Base-by-base conservation (phyloP, 441 rosid genomes). In the Aquilaria agallochum region DNA sequence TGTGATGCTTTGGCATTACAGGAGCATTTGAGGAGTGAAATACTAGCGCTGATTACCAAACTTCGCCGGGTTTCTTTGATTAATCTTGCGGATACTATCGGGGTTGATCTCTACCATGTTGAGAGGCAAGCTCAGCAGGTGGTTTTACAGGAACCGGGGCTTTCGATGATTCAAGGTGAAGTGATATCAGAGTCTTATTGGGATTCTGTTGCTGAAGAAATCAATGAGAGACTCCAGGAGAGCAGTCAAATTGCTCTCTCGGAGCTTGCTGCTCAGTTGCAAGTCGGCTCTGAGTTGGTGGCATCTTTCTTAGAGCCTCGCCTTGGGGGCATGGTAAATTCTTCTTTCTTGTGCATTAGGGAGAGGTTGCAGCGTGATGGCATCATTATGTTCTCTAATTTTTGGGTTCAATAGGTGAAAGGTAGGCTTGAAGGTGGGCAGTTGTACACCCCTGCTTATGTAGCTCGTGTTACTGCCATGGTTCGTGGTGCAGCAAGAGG, bases 351-450 rank as follows among this genome's bases (percentile, higher is more conserved):
- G 11, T 9, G 3, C 50, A n/a, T 55, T 46, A 56, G 11, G 49
- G 51, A 33, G 33, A 40, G 45, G 9, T 40, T 40, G 45, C 45
- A 5, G 10, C 45, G 7, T 40, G 48, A 1, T 40, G 45, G n/a
- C 20, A 62, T 47, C 13, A 52, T 32, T 64, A 70, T 55, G 52
- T 9, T 54, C 4, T 66, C 50, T 69, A 55, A 3, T 53, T 3
- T 63, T 12, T 52, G 36, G 48, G 20, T 44, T 11, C 68, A 55
- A 47, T 68, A 94, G 99, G 96, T 94, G 75, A 82, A 86, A 80
- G 99, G 97, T 72, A 87, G 95, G 86, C 96, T 91, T 77, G 96
- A 94, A 86, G 94, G 99, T 66, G 99, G 97, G 55, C 99, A 91
- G 48, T 69, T 94, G 67, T 94, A 91, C 67, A 94, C 97, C 10